Percentiles rank a stretch among this genome's conserved stretches.
phyloP scores from a whole-genome alignment of 352 stramenopile species.

The Globisporangium solare region DNA sequence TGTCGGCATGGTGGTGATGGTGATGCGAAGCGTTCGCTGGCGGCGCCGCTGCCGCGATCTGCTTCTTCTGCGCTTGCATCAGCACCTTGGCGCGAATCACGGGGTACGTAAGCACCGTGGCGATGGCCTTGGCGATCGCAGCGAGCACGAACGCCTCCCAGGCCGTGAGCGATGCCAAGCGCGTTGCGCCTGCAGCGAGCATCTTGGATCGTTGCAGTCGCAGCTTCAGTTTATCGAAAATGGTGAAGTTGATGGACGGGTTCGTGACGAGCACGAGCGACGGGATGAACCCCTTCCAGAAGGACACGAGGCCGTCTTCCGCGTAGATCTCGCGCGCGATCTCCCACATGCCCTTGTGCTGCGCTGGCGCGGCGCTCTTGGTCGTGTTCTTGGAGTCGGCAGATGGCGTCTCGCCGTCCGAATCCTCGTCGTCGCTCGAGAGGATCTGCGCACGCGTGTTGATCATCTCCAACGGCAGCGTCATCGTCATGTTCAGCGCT shows the following conservation, averaged over 20 bases:
- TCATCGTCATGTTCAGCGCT: constrained; percentile 87
- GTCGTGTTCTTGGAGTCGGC: constrained; percentile 1
- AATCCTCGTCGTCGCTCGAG: constrained; percentile 35
- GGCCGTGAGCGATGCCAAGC: constrained; percentile 49
- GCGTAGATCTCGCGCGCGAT: constrained; percentile 60
- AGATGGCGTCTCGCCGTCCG: constrained; percentile 23
- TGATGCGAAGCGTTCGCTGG: constrained; percentile 3
- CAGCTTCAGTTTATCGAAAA: constrained; percentile 85
- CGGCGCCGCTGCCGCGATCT: constrained; percentile 15
- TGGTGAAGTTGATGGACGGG: constrained; percentile 87
- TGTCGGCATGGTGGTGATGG: constrained; percentile 36
- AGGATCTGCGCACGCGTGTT: constrained; percentile 81
- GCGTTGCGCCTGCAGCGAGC: constrained; percentile 26
- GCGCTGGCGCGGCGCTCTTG: constrained; percentile 1
- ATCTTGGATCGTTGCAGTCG: constrained; percentile 52
- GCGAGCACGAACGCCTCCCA: constrained; percentile 79
- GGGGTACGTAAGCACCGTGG: constrained; percentile 85
- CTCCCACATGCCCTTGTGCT: constrained; percentile 39
- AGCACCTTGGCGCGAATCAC: constrained; percentile 87
- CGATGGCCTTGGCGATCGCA: constrained; percentile 76
- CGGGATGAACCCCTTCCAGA: constrained; percentile 87
- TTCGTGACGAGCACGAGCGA: constrained; percentile 87
- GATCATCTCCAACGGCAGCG: constrained; percentile 83
- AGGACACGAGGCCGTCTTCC: constrained; percentile 62
- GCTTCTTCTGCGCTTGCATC: constrained; percentile 79